Percentiles rank a stretch among this genome's conserved stretches.
phyloP scores from a whole-genome alignment of 176 grass and related monocot species.

The Carex cristatella region DNA sequence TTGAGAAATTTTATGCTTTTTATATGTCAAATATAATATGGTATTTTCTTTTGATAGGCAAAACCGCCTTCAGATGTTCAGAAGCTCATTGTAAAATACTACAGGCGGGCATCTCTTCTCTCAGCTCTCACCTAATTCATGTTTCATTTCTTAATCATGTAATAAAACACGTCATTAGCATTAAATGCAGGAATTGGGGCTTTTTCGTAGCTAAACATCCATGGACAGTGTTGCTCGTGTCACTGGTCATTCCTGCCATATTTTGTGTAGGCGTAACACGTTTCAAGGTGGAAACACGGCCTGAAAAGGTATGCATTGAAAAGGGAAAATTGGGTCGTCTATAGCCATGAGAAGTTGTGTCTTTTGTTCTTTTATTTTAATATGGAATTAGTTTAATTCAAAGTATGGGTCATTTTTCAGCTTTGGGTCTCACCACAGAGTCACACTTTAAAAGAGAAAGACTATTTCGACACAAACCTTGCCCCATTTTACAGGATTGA shows the following conservation, averaged over 20 bases:
- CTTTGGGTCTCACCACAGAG: slow-evolving; percentile 90
- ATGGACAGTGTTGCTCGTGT: slow-evolving; percentile 63
- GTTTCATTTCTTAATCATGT: slow-evolving; percentile 25
- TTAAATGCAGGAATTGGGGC: slow-evolving; percentile 72
- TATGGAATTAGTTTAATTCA: slow-evolving; percentile 6
- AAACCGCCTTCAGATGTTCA: slow-evolving; percentile 64
- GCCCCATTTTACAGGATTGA: slow-evolving; percentile 99
- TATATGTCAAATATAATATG: slow-evolving; percentile 2
- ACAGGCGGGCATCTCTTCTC: slow-evolving; percentile 47
- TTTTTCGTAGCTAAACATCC: slow-evolving; percentile 68
- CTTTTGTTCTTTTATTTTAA: neutral
- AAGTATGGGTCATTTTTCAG: slow-evolving; percentile 34
- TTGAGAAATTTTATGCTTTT: neutral
- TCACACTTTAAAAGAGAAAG: slow-evolving; percentile 63
- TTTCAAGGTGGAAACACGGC: slow-evolving; percentile 91
- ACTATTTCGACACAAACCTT: slow-evolving; percentile 92
- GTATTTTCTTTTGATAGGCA: slow-evolving; percentile 21
- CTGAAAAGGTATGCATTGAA: slow-evolving; percentile 58
- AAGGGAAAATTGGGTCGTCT: neutral
- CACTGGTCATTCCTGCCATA: slow-evolving; percentile 73
- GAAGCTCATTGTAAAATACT: slow-evolving; percentile 76
- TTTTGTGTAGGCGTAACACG: slow-evolving; percentile 69
- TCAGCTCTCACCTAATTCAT: slow-evolving; percentile 10
- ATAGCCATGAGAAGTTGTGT: neutral
- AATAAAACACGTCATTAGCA: slow-evolving; percentile 25